Evolutionary conservation across 805 yeast genomes (phyloP).

Genomic region (Saccharomyces jurei): DNA sequence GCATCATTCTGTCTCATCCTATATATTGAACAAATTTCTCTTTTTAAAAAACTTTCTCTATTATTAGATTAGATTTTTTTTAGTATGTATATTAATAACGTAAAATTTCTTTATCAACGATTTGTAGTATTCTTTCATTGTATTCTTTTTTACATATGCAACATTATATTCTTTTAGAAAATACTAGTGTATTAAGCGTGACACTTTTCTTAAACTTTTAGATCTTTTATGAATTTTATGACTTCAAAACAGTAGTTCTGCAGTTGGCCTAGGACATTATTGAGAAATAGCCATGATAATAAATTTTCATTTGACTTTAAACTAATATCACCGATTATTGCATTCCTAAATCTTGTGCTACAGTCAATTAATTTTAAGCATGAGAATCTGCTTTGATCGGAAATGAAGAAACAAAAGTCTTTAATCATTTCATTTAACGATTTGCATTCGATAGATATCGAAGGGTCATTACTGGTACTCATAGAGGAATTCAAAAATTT

Average conservation of each 20-base stretch:
- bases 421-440: conserved; percentile 6
- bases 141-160: neutral
- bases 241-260: conserved; percentile 15
- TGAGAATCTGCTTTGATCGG: conserved; percentile 9
- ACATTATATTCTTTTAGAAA: neutral
- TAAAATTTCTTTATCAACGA: neutral
- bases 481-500: conserved; percentile 5
- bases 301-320: conserved; percentile 12
- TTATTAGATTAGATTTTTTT: neutral
- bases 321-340: conserved; percentile 22
- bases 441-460: neutral
- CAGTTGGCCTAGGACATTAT: conserved; percentile 14
- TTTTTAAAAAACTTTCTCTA: neutral
- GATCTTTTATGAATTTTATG: conserved; percentile 2
- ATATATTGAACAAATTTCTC: neutral
- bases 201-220: neutral
- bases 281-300: conserved; percentile 15
- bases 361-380: conserved; percentile 17
- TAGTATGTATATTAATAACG: neutral
- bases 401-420: conserved; percentile 11
- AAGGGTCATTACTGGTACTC: conserved; percentile 6
- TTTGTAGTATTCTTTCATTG: neutral
- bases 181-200: neutral
- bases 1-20: neutral
- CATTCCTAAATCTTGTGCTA: conserved; percentile 19